A percentile compares a stretch with the other conserved stretches of the same genome.
These are phyloP conservation scores for Voacanga thouarsii DNA, from an alignment of 257 asterid genomes.

Conservation along the genomic window DNA sequence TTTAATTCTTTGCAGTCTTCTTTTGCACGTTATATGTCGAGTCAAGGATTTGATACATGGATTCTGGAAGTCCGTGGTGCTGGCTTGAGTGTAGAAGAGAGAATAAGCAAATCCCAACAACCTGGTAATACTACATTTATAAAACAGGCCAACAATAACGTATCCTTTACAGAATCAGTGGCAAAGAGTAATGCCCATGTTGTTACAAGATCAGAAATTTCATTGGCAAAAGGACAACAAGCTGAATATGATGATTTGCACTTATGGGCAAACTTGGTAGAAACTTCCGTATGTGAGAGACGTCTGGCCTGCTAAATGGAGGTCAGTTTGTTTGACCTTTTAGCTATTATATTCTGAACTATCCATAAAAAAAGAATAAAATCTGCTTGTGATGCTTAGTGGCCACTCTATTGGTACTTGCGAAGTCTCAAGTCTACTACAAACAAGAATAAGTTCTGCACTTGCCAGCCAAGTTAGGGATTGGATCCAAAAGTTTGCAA, in stretches of 20 bases:
- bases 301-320: constrained; percentile 77
- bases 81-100: constrained; percentile 57
- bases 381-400: not conserved
- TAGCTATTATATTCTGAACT: not conserved
- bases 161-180: constrained; percentile 29
- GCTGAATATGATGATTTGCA: constrained; percentile 54
- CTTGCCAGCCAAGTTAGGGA: constrained; percentile 67
- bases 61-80: constrained; percentile 96
- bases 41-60: constrained; percentile 99
- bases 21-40: constrained; percentile 95
- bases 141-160: constrained; percentile 38
- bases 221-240: not conserved
- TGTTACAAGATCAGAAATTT: constrained; percentile 6
- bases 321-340: constrained; percentile 50
- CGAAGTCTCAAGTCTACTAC: constrained; percentile 52
- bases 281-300: constrained; percentile 70
- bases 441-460: constrained; percentile 58
- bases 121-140: not conserved
- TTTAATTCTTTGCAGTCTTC: constrained; percentile 60
- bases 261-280: constrained; percentile 60
- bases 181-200: not conserved
- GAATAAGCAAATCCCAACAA: constrained; percentile 1
- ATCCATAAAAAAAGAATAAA: not conserved
- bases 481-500: constrained; percentile 67
- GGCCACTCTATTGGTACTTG: not conserved